These are phyloP conservation scores for Aspergillus heteromorphus DNA, from an alignment of 495 filamentous ascomycete genomes.

Conservation along the genomic window DNA sequence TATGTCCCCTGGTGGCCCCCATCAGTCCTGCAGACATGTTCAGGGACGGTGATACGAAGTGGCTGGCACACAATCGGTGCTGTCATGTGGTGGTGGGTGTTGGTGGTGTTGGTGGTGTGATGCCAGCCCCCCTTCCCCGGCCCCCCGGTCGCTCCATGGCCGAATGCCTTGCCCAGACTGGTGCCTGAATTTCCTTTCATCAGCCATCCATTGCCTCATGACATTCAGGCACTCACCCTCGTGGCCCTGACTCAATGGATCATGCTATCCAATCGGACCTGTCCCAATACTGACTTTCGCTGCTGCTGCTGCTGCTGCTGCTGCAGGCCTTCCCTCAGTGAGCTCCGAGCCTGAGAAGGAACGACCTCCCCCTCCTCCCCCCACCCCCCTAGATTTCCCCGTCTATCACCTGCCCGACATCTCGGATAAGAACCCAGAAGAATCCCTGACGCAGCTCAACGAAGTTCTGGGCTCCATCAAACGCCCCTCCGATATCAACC, in stretches of 20 bases:
- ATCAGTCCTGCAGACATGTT: neutral
- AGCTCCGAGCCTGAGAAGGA: constrained; percentile 37
- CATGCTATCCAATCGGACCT: neutral
- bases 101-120: too few relatives aligned
- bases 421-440: constrained; percentile 19
- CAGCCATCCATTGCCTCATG: neutral
- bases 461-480: constrained; percentile 43
- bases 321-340: constrained; percentile 35
- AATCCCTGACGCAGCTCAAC: constrained; percentile 32
- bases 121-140: too few relatives aligned
- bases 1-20: neutral
- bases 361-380: constrained; percentile 38
- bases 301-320: too few relatives aligned
- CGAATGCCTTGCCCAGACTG: neutral
- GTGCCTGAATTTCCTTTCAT: neutral
- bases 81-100: too few relatives aligned
- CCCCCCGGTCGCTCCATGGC: neutral
- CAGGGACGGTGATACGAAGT: neutral
- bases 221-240: neutral
- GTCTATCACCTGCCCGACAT: constrained; percentile 30
- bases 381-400: constrained; percentile 49
- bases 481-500: constrained; percentile 47
- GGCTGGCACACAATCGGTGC: neutral
- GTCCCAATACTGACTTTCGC: neutral
- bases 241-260: neutral